A percentile compares a stretch with the other conserved stretches of the same genome.
These are phyloP conservation scores for Polyporus arcularius DNA, from an alignment of 768 basidiomycete species.

Conservation along the genomic window DNA sequence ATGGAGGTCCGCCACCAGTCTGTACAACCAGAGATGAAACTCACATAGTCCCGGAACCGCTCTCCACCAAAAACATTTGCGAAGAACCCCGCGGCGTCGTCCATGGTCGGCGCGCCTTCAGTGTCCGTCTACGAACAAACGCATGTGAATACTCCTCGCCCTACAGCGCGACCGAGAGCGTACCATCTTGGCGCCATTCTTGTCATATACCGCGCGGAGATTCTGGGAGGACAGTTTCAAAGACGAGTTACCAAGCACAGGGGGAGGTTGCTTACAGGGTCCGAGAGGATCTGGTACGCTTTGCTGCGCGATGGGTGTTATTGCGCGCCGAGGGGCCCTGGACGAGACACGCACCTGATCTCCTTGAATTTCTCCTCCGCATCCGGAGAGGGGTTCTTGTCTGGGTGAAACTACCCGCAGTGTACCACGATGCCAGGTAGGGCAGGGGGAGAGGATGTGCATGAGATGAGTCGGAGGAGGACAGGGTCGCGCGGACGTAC, in stretches of 20 bases:
- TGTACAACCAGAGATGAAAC: no score
- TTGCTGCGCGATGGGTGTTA: constrained; percentile 51
- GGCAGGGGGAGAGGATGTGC: no score
- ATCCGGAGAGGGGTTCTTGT: constrained; percentile 91
- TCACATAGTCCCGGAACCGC: constrained; percentile 83
- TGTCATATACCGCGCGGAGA: constrained; percentile 87
- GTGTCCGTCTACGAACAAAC: constrained; percentile 57
- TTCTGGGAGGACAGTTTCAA: constrained; percentile 47
- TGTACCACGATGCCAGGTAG: no score
- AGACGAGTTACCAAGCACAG: neutral
- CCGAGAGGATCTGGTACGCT: constrained; percentile 92
- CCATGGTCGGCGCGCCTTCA: constrained; percentile 76
- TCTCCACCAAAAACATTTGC: constrained; percentile 96
- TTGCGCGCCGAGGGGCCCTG: neutral
- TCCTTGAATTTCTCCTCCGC: constrained; percentile 98
- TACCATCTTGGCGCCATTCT: constrained; percentile 90
- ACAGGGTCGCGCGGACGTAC: constrained; percentile 39
- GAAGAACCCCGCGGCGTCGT: constrained; percentile 94
- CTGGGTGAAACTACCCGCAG: constrained; percentile 77
- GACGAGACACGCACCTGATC: constrained; percentile 64
- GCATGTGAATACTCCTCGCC: neutral
- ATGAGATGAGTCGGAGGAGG: neutral
- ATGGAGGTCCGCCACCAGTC: no score
- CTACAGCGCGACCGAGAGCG: constrained; percentile 20
- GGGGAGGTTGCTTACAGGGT: constrained; percentile 54